Evolutionary conservation across 1,284 basidiomycete genomes (phyloP).

Genomic region (Fomitiporia mediterranea): DNA sequence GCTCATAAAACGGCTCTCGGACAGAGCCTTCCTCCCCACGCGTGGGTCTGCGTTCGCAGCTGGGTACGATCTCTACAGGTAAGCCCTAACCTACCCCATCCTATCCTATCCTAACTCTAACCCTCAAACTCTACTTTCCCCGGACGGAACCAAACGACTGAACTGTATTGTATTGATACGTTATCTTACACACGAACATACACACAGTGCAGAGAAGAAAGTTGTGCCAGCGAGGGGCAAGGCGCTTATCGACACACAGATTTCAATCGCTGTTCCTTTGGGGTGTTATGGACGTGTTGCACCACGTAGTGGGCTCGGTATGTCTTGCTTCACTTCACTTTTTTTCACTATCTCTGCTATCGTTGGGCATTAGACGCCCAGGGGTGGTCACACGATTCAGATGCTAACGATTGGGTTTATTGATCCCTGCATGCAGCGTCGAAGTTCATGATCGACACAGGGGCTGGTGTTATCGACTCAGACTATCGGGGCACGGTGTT

Average conservation of each 20-base stretch:
- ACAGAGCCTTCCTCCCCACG: conserved; percentile 81
- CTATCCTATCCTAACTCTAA: neutral
- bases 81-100: conserved; percentile 25
- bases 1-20: conserved; percentile 81
- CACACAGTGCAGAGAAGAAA: conserved; percentile 68
- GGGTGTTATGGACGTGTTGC: conserved; percentile 97
- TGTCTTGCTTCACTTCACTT: conserved; percentile 26
- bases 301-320: conserved; percentile 90
- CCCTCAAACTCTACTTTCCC: too few relatives aligned
- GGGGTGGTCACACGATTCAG: neutral
- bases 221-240: conserved; percentile 81
- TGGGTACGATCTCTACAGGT: conserved; percentile 94
- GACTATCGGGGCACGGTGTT: conserved; percentile 93
- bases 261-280: conserved; percentile 87
- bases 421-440: conserved; percentile 53
- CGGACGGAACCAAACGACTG: too few relatives aligned
- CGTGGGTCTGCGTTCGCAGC: conserved; percentile 84
- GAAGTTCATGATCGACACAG: conserved; percentile 96
- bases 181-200: neutral
- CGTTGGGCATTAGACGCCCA: neutral
- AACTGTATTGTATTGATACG: too few relatives aligned
- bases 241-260: conserved; percentile 84
- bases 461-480: conserved; percentile 94
- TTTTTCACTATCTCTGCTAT: neutral
- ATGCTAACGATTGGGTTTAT: neutral